Evolutionary conservation across 805 yeast genomes (phyloP).

Genomic region (Candida ponderosae): DNA sequence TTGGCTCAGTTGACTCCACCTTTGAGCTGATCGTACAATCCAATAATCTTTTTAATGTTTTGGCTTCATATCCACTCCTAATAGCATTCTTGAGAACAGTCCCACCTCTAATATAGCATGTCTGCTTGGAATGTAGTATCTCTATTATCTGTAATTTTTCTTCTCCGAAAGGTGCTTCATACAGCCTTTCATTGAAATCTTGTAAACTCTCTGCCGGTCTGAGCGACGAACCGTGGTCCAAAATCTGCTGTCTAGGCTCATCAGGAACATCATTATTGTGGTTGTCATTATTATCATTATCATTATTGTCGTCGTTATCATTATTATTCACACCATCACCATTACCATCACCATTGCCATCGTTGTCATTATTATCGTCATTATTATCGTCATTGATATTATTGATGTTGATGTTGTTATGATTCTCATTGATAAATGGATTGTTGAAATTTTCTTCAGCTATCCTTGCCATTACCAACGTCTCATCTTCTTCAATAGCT

Average conservation of each 20-base stretch:
- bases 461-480: slow-evolving; percentile 10
- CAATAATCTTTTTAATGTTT: slow-evolving; percentile 1
- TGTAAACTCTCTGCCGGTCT: slow-evolving; percentile 5
- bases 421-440: background rate
- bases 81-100: slow-evolving; percentile 5
- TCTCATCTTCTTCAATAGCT: too few relatives aligned
- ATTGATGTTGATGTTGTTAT: too few relatives aligned
- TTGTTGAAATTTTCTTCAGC: slow-evolving; percentile 10
- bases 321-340: too few relatives aligned
- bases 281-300: background rate
- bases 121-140: slow-evolving; percentile 3
- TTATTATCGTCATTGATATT: too few relatives aligned
- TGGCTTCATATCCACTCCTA: background rate
- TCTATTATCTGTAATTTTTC: slow-evolving; percentile 2
- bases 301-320: background rate
- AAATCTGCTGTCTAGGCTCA: too few relatives aligned
- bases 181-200: slow-evolving; percentile 12
- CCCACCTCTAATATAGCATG: slow-evolving; percentile 7
- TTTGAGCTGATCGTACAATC: slow-evolving; percentile 3
- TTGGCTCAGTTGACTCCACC: slow-evolving; percentile 5
- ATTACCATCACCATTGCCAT: too few relatives aligned
- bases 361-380: background rate
- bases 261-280: too few relatives aligned
- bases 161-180: slow-evolving; percentile 6
- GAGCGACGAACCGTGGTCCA: slow-evolving; percentile 1